These are phyloP conservation scores for Ophiostoma perfectum DNA, from an alignment of 2,329 filamentous ascomycete genomes.

Conservation along the genomic window DNA sequence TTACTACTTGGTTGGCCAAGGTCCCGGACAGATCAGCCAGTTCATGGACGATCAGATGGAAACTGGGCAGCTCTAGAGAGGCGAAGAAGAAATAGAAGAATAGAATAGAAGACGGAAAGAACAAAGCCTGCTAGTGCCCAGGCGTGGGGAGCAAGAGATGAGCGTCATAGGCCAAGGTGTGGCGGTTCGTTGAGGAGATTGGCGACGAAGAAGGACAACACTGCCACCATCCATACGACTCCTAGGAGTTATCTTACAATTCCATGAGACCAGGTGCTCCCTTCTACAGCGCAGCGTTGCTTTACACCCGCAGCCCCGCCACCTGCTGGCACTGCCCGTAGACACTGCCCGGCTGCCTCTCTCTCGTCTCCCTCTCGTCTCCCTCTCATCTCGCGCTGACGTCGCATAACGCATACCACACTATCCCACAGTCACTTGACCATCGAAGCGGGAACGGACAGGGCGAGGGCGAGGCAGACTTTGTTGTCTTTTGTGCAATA, in stretches of 20 bases:
- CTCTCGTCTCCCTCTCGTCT: neutral
- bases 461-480: conserved; percentile 4
- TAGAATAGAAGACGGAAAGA: neutral
- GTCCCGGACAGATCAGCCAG: neutral
- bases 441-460: neutral
- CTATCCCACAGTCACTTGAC: neutral
- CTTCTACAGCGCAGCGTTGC: too few species aligned
- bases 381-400: neutral
- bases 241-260: too few species aligned
- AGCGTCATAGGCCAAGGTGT: neutral
- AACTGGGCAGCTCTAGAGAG: neutral
- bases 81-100: neutral
- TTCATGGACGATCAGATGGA: neutral
- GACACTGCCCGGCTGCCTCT: conserved; percentile 1
- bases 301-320: too few species aligned
- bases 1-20: conserved; percentile 4
- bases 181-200: neutral
- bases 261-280: too few species aligned
- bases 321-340: too few species aligned
- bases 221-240: neutral
- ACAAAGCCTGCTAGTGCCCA: neutral
- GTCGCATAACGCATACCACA: neutral
- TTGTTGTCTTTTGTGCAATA: too few species aligned
- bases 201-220: neutral
- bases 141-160: too few species aligned